Evolutionary conservation across 495 filamentous ascomycete species (phyloP).

Genomic region (Aspergillus sclerotioniger): DNA sequence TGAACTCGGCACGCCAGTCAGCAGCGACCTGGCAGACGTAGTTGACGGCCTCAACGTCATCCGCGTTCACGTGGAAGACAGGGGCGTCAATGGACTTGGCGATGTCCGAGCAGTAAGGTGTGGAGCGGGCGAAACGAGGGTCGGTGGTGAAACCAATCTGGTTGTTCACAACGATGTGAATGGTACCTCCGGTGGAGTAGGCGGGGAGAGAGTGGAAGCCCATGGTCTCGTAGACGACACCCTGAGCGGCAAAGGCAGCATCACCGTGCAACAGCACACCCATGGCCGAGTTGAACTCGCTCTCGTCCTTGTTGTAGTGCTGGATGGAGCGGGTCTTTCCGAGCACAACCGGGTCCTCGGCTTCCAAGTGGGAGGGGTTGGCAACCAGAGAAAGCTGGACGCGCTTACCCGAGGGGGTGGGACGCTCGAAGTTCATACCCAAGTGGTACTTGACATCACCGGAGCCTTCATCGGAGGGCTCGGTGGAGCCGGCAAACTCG

Average conservation of each 20-base stretch:
- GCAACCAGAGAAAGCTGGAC: slow-evolving; percentile 97
- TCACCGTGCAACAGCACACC: slow-evolving; percentile 94
- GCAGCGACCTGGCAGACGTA: slow-evolving; percentile 95
- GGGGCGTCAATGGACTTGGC: slow-evolving; percentile 98
- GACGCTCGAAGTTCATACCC: slow-evolving; percentile 99
- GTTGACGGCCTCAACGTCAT: slow-evolving; percentile 97
- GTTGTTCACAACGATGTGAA: slow-evolving; percentile 98
- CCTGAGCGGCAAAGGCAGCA: slow-evolving; percentile 93
- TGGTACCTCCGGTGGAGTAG: slow-evolving; percentile 95
- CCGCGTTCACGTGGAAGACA: slow-evolving; percentile 98
- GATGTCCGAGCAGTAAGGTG: slow-evolving; percentile 98
- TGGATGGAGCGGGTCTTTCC: slow-evolving; percentile 97
- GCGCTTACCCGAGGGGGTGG: slow-evolving; percentile 96
- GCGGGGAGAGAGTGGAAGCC: slow-evolving; percentile 93
- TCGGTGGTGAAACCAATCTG: slow-evolving; percentile 99
- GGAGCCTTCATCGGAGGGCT: slow-evolving; percentile 90
- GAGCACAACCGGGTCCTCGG: slow-evolving; percentile 95
- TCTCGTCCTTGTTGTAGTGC: slow-evolving; percentile 97
- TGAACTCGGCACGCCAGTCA: slow-evolving; percentile 97
- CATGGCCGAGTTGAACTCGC: slow-evolving; percentile 84
- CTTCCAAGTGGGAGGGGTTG: slow-evolving; percentile 97
- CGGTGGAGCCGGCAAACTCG: slow-evolving; percentile 88
- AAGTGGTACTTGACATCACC: slow-evolving; percentile 99
- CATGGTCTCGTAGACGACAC: slow-evolving; percentile 97
- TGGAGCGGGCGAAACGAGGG: slow-evolving; percentile 93